Conservation (phyloP, 2,329 filamentous ascomycete genomes). For the Penicillium brevicompactum region DNA sequence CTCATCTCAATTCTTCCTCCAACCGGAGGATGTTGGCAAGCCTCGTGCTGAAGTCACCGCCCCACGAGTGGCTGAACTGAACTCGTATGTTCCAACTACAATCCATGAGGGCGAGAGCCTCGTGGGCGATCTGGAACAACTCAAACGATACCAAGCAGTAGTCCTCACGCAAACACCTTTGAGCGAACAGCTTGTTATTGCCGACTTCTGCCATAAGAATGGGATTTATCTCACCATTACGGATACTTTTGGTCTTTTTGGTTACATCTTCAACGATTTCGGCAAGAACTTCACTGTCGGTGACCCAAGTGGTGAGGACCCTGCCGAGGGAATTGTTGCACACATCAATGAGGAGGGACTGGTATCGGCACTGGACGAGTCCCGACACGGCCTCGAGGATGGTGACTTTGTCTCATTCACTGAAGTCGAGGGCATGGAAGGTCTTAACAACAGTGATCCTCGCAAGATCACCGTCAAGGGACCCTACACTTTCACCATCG, state of each 20-base stretch:
- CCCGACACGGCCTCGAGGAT: constrained; percentile 91
- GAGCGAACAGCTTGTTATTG: constrained; percentile 77
- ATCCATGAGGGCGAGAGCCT: constrained; percentile 69
- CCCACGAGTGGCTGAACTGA: constrained; percentile 88
- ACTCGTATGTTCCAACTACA: constrained; percentile 90
- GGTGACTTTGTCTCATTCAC: constrained; percentile 95
- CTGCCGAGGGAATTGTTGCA: constrained; percentile 83
- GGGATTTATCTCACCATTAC: constrained; percentile 86
- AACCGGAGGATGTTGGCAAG: constrained; percentile 84
- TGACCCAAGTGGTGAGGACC: constrained; percentile 87
- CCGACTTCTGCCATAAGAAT: constrained; percentile 92
- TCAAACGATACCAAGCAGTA: constrained; percentile 90
- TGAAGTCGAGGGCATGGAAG: constrained; percentile 90
- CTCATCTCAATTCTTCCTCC: constrained; percentile 96
- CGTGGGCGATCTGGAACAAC: constrained; percentile 72
- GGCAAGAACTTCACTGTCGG: constrained; percentile 89
- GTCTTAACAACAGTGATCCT: constrained; percentile 77
- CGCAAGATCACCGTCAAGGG: constrained; percentile 92
- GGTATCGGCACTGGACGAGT: constrained; percentile 92
- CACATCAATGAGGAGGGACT: constrained; percentile 86
- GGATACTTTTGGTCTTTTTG: constrained; percentile 92
- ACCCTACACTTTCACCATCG: constrained; percentile 96
- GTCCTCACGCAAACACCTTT: constrained; percentile 85
- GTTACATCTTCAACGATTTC: constrained; percentile 95
- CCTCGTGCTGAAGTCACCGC: constrained; percentile 83